Evolutionary conservation across 2,329 filamentous ascomycete species (phyloP).

Genomic region (Sclerotinia nivalis): DNA sequence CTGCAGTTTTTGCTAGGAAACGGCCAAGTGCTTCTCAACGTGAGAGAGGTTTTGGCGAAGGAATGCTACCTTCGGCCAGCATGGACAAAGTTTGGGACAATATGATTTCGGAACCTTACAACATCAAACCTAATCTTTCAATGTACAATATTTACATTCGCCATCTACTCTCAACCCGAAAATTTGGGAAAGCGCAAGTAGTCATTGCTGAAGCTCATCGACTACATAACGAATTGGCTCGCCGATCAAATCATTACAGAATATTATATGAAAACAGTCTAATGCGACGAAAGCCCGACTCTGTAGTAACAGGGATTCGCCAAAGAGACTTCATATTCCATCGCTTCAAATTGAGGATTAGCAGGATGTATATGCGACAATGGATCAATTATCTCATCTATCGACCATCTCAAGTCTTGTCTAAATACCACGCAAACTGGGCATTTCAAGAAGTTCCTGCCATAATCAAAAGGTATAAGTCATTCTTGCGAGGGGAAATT

Average conservation of each 20-base stretch:
- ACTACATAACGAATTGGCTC: constrained; percentile 19
- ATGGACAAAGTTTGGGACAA: constrained; percentile 36
- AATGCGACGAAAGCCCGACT: not conserved
- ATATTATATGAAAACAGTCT: constrained; percentile 11
- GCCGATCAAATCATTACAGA: not conserved
- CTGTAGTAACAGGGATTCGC: constrained; percentile 24
- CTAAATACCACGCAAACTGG: constrained; percentile 8
- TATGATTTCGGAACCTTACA: constrained; percentile 39
- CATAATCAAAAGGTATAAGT: constrained; percentile 1
- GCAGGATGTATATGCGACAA: constrained; percentile 18
- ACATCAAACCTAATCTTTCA: constrained; percentile 34
- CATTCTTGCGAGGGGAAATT: not conserved
- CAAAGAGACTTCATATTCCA: constrained; percentile 11
- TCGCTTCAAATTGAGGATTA: not conserved
- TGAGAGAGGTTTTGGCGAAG: constrained; percentile 11
- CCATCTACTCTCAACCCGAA: constrained; percentile 26
- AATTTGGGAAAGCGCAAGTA: constrained; percentile 28
- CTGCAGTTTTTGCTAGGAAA: constrained; percentile 54
- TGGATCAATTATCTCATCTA: constrained; percentile 18
- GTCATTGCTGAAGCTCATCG: constrained; percentile 30
- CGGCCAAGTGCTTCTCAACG: not conserved
- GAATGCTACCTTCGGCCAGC: constrained; percentile 31
- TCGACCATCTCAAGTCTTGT: not conserved
- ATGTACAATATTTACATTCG: constrained; percentile 37
- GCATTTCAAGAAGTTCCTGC: not conserved